Base-by-base conservation (phyloP, 108 stramenopile genomes). In the Pseudonitzschia delicatissima region DNA sequence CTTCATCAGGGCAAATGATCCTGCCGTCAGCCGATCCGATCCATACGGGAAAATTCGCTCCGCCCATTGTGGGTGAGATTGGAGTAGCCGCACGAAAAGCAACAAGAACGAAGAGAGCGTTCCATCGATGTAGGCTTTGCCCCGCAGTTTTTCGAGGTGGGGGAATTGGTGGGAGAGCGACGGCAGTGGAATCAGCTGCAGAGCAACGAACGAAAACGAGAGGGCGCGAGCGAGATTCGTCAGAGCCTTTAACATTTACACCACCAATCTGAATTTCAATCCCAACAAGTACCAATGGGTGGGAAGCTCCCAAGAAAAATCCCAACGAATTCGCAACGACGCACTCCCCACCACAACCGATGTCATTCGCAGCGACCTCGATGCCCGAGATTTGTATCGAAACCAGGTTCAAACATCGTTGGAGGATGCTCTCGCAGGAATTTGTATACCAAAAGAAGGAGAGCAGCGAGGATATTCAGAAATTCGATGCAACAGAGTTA, bases 281-380 rank as follows among this genome's bases (percentile, higher is more conserved):
- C 61, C 48, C 62, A 29, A 51, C 69, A 55, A 9, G 40, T 23
- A 64, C 73, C 35, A 70, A 58, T 50, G 73, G 67, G 8, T 31
- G 39, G n/a, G 57, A 40, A 27, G 69, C 64, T 13, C 36, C 69
- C 23, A 47, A 35, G 69, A 74, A 64, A 49, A 45, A 34, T 76
- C 71, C 42, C 42, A 36, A 63, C 64, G 77, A 66, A 82, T 76
- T 59, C 70, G 57, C n/a, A 73, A 82, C 29, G 85, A 85, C 62
- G 53, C 37, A 31, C 64, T 90, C 61, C 88, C 88, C 2, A 64
- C 69, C 35, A 57, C 77, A 0, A 69, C 8, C 17, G 59, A 69
- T 23, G 89, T 90, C 17, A 85, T 91, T 61, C 55, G 62, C 25
- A 75, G 79, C 52, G 87, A 91, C 77, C 72, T 91, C 67, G 90